Base-by-base conservation (phyloP, 208 protist genomes). In the Phytomonas sp. region DNA sequence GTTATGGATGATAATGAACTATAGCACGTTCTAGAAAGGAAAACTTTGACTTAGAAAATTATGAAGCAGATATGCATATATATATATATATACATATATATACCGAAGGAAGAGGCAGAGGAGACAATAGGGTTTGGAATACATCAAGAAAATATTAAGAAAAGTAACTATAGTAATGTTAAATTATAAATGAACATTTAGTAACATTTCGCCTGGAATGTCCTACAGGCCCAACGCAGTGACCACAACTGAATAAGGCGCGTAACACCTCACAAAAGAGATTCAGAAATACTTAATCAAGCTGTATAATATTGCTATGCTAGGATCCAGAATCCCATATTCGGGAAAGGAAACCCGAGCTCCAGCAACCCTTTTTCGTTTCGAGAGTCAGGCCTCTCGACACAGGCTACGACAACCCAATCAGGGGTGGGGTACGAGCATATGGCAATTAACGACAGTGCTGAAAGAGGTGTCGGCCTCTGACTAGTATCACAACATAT, bases 121-220 rank as follows among this genome's bases (percentile, higher is more conserved):
- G 33, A 34, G 33, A 34, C 33, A 34, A 34, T 34, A 1, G 4
- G 6, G 33, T 28, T 70, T n/a, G n/a, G 30, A n/a, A 37, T 67
- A 34, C 3, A 23, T 17, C 20, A 20, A 36, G 32, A 32, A 68
- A 71, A 34, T 11, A 36, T 40, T 0, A 68, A 56, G 53, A 67
- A 43, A 64, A 73, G 36, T 34, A 64, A 61, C 13, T 37, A 68
- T 31, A 5, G 15, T 6, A 60, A 17, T 75, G 30, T 72, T 70
- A 80, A 76, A 77, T 60, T 77, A 77, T 60, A 75, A 73, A 11
- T 61, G 77, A 5, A 26, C 34, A 20, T 28, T 70, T 66, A 66
- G 20, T 70, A 59, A 68, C 28, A 28, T 34, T 29, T 7, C 7
- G 29, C 6, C 30, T 13, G 30, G 23, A 26, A 30, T 31, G 4